Evolutionary conservation across 768 basidiomycete genomes (phyloP).

Genomic region (Piloderma croceum): DNA sequence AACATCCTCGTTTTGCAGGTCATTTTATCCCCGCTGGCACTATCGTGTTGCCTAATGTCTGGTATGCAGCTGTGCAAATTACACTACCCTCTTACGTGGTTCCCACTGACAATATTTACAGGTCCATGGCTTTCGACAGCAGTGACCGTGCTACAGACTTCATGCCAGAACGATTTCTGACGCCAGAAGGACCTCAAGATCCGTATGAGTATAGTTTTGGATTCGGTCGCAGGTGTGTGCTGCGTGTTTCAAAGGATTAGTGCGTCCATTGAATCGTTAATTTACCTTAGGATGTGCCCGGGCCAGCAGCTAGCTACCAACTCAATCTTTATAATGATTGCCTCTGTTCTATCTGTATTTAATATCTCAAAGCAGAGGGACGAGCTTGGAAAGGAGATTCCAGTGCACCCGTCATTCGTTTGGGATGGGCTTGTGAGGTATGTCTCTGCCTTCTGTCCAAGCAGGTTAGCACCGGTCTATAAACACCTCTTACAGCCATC

Average conservation of each 20-base stretch:
- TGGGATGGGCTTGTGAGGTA: background rate
- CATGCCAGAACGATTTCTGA: conserved; percentile 9
- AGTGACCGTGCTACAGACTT: conserved; percentile 1
- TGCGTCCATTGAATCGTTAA: background rate
- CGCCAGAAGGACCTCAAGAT: conserved; percentile 1
- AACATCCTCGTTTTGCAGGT: conserved; percentile 2
- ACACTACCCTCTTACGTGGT: background rate
- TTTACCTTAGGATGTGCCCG: conserved; percentile 5
- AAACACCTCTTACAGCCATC: too few species aligned
- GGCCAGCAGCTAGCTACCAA: conserved; percentile 6
- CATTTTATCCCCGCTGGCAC: conserved; percentile 14
- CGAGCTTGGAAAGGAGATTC: background rate
- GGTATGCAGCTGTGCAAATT: conserved; percentile 3
- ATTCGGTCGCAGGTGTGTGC: conserved; percentile 6
- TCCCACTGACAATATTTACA: conserved; percentile 3
- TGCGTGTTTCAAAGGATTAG: background rate
- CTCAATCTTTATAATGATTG: conserved; percentile 2
- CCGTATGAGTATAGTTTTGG: conserved; percentile 8
- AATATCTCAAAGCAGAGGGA: background rate
- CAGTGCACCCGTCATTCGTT: background rate
- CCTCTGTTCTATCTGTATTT: background rate
- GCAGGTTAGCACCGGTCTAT: too few species aligned
- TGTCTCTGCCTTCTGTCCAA: too few species aligned
- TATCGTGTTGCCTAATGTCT: conserved; percentile 14
- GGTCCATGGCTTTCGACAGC: background rate